Evolutionary conservation across 139 green algal genomes (phyloP).

Genomic region (Micractinium sp.): DNA sequence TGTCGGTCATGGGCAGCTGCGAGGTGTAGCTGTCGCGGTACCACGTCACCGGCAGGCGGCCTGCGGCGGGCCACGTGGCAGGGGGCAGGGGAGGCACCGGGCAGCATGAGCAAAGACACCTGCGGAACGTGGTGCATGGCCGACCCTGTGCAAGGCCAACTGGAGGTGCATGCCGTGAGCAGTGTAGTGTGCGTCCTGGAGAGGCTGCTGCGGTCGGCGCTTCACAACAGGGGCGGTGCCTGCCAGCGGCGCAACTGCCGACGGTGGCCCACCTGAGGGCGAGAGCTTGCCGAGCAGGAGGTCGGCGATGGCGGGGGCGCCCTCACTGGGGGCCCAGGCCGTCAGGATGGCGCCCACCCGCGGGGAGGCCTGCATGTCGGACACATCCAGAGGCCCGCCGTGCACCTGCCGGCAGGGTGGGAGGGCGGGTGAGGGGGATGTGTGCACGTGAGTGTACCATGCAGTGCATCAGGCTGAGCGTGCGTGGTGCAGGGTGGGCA

Average conservation of each 20-base stretch:
- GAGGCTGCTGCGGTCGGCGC: too few species aligned
- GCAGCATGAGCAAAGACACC: too few species aligned
- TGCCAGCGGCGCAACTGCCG: neutral
- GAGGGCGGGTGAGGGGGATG: too few species aligned
- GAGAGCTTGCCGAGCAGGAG: neutral
- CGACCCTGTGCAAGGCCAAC: too few species aligned
- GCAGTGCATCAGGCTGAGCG: too few species aligned
- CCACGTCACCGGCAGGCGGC: slow-evolving; percentile 1
- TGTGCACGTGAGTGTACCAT: too few species aligned
- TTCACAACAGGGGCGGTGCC: neutral
- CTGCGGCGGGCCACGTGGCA: neutral
- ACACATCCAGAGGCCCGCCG: neutral
- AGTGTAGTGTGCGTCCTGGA: too few species aligned
- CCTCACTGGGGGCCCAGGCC: neutral
- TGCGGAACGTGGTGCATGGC: neutral
- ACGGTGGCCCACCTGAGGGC: neutral
- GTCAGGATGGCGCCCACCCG: neutral
- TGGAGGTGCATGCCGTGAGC: too few species aligned
- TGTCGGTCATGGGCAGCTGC: neutral
- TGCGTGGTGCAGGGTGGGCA: too few species aligned
- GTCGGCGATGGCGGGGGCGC: neutral
- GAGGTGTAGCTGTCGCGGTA: neutral
- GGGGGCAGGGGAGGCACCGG: too few species aligned
- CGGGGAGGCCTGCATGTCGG: neutral
- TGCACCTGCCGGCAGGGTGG: neutral